Base-by-base conservation (phyloP, 129 eudicot species). In the Ambrosia artemisiifolia region DNA sequence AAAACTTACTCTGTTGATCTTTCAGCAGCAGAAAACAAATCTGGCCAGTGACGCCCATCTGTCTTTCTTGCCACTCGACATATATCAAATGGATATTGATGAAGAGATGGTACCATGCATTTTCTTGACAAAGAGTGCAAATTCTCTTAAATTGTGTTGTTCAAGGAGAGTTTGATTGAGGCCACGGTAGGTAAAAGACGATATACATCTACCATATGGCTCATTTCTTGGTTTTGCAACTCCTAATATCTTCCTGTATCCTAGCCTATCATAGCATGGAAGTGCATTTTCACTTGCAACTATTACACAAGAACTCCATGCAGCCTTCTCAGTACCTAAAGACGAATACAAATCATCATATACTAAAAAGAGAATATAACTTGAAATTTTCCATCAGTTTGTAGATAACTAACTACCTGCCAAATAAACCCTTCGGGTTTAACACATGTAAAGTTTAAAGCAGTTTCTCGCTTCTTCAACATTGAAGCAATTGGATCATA, bases 31-130 rank as follows among this genome's bases (percentile, higher is more conserved):
- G 96, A 83, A 86, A 94, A 94, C 66, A 94, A 49, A 80, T 94
- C 96, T 53, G 91, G 89, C 99, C 99, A 94, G 83, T 94, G 97
- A 63, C 99, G 95, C 57, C 96, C 99, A 83, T 94, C 99, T 69
- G 99, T 94, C 75, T 94, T 94, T 79, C 99, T 87, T 30, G 97
- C 99, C 78, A 90, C 99, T n/a, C n/a, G n/a, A n/a, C n/a, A n/a
- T n/a, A n/a, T n/a, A n/a, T n/a, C n/a, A n/a, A n/a, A n/a, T n/a
- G n/a, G n/a, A n/a, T n/a, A n/a, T n/a, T n/a, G n/a, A n/a, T n/a
- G 36, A 33, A 36, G 43, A 38, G 6, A 0, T 7, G 43, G 43
- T 78, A 86, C 92, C 92, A 34, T 86, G 96, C 96, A 89, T 84
- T 80, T 90, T 78, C 68, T 76, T 80, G 65, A 89, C 82, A 53